Percentiles rank a stretch among this genome's conserved stretches.
Conservation (phyloP, 2,329 filamentous ascomycete genomes). For the Verticillium longisporum region DNA sequence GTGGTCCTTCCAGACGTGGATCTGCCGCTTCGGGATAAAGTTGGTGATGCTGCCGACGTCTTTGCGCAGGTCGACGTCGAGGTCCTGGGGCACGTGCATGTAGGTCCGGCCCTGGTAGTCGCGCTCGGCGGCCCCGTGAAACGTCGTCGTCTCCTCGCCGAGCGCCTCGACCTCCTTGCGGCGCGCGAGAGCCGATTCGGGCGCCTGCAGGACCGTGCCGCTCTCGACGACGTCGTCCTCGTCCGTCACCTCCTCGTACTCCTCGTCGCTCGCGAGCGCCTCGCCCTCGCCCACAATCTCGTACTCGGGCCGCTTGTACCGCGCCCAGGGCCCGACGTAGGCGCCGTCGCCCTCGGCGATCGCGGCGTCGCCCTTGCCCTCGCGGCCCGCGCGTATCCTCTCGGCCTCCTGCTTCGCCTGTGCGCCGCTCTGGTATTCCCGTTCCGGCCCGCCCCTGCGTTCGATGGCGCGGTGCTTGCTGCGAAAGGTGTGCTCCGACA, state of each 20-base stretch:
- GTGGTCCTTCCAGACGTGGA: constrained; percentile 84
- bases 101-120: constrained; percentile 96
- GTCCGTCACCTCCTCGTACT: constrained; percentile 71
- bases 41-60: constrained; percentile 76
- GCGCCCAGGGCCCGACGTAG: constrained; percentile 94
- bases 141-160: constrained; percentile 75
- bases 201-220: constrained; percentile 53
- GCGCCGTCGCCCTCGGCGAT: constrained; percentile 81
- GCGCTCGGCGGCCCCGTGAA: constrained; percentile 75
- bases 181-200: constrained; percentile 44
- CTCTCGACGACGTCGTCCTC: constrained; percentile 65
- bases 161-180: constrained; percentile 52
- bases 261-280: constrained; percentile 70
- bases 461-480: constrained; percentile 80
- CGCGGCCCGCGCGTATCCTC: constrained; percentile 63
- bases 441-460: constrained; percentile 50
- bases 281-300: constrained; percentile 69
- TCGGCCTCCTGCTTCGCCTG: constrained; percentile 66
- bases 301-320: constrained; percentile 66
- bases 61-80: constrained; percentile 79
- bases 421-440: constrained; percentile 46
- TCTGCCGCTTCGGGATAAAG: constrained; percentile 88
- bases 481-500: constrained; percentile 88
- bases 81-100: constrained; percentile 92
- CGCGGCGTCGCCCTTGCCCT: constrained; percentile 76